A percentile compares a stretch with the other conserved stretches of the same genome.
phyloP scores from a whole-genome alignment of 2,329 filamentous ascomycete genomes.

The Rutstroemia sp. region DNA sequence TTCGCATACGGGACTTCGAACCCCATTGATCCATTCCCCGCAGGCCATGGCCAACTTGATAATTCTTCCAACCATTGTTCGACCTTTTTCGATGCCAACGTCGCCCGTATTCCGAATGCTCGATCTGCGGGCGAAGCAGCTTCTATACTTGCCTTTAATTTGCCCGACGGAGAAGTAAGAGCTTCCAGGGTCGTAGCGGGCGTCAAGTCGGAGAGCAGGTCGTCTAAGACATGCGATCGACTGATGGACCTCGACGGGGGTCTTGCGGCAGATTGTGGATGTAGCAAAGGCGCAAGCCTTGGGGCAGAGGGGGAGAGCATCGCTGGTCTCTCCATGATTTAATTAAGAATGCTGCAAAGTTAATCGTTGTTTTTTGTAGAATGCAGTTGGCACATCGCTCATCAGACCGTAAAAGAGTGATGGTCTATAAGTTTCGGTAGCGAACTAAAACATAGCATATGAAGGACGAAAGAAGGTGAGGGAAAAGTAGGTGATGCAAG shows the following conservation, averaged over 20 bases:
- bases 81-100: slow-evolving; percentile 62
- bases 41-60: slow-evolving; percentile 49
- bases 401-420: slow-evolving; percentile 9
- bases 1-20: slow-evolving; percentile 44
- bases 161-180: slow-evolving; percentile 45
- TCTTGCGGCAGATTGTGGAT: slow-evolving; percentile 14
- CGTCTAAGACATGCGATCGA: slow-evolving; percentile 35
- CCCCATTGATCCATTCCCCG: slow-evolving; percentile 40
- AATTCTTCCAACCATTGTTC: slow-evolving; percentile 72
- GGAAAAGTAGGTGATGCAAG: slow-evolving; percentile 2
- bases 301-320: slow-evolving; percentile 17
- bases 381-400: slow-evolving; percentile 16
- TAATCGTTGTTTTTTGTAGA: slow-evolving; percentile 12
- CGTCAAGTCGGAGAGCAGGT: slow-evolving; percentile 53
- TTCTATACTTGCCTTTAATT: slow-evolving; percentile 52
- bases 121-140: slow-evolving; percentile 57
- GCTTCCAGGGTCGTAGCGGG: slow-evolving; percentile 54
- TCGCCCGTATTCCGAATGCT: slow-evolving; percentile 63
- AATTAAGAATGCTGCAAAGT: slow-evolving; percentile 9
- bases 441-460: not conserved
- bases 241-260: slow-evolving; percentile 21
- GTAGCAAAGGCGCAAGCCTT: slow-evolving; percentile 17
- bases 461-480: not conserved
- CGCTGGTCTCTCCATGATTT: slow-evolving; percentile 19
- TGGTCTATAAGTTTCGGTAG: not conserved